Evolutionary conservation across 306 rosid species (phyloP).

Genomic region (Argentina anserina): DNA sequence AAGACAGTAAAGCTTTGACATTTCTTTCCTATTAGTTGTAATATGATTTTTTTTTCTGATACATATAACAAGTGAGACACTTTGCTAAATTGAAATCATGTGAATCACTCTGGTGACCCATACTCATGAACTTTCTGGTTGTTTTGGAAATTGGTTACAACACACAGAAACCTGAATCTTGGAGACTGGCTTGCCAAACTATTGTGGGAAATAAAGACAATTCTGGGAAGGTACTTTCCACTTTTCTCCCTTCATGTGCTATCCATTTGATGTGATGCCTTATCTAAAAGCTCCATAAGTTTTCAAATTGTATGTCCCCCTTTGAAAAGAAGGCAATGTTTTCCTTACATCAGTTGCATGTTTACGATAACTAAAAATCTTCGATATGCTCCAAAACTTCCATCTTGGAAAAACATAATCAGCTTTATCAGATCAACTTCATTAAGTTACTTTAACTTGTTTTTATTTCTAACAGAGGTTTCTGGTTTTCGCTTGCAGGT

Average conservation of each 20-base stretch:
- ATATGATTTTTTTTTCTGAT: too few relatives aligned
- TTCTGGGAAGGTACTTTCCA: slow-evolving; percentile 71
- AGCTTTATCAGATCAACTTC: background rate
- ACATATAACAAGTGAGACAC: background rate
- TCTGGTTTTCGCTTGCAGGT: slow-evolving; percentile 30
- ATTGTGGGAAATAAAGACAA: slow-evolving; percentile 90
- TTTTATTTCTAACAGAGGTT: background rate
- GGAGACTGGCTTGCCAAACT: slow-evolving; percentile 98
- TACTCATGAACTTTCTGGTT: background rate
- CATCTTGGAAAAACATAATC: background rate
- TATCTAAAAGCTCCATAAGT: background rate
- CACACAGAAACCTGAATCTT: slow-evolving; percentile 82
- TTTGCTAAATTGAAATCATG: background rate
- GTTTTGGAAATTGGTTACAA: slow-evolving; percentile 7
- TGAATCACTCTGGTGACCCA: background rate
- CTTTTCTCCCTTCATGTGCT: slow-evolving; percentile 16
- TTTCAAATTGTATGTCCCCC: background rate
- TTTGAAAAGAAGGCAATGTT: background rate
- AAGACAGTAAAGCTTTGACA: background rate
- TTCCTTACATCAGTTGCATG: background rate
- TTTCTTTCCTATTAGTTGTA: background rate
- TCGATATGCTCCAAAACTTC: background rate
- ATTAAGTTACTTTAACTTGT: background rate
- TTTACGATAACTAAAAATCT: background rate
- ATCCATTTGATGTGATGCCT: background rate